Percentiles rank a stretch among this genome's conserved stretches.
Evolutionary conservation across 2,329 filamentous ascomycete genomes (phyloP).

Genomic region (Sporothrix inflata): DNA sequence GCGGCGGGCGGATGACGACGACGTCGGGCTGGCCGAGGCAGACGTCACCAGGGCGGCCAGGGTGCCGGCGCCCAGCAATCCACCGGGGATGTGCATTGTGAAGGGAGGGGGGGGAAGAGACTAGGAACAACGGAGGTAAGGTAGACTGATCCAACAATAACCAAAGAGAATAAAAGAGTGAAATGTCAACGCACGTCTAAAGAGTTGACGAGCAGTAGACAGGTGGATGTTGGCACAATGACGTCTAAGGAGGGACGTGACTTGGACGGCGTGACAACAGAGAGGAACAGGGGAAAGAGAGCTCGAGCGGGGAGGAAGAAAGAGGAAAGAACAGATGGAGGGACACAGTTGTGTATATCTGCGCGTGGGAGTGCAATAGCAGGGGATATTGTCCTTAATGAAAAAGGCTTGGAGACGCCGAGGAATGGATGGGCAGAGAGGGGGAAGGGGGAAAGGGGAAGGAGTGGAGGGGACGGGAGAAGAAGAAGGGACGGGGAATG

Average conservation of each 20-base stretch:
- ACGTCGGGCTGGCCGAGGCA: constrained; percentile 23
- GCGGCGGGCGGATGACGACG: background rate
- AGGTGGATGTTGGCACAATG: background rate
- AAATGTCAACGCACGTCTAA: background rate
- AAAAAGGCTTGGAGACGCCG: background rate
- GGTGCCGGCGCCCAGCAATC: constrained; percentile 14
- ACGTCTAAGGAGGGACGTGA: background rate
- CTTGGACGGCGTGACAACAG: background rate
- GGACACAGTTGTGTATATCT: background rate
- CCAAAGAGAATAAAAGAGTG: background rate
- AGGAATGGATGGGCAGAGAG: constrained; percentile 7
- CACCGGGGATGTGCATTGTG: constrained; percentile 27
- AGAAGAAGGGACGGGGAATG: background rate
- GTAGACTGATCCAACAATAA: no score
- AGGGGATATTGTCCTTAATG: background rate
- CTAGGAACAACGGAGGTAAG: background rate
- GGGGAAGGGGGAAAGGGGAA: background rate
- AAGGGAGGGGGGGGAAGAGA: background rate
- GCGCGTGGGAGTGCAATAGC: background rate
- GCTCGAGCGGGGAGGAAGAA: background rate
- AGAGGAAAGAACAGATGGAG: constrained; percentile 5
- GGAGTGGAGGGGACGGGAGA: background rate
- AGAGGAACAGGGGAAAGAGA: background rate
- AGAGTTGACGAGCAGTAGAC: background rate
- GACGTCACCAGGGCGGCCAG: constrained; percentile 26